Percentiles rank a stretch among this genome's conserved stretches.
phyloP scores from a whole-genome alignment of 163 green algal genomes.

The Chlorella variabilis region DNA sequence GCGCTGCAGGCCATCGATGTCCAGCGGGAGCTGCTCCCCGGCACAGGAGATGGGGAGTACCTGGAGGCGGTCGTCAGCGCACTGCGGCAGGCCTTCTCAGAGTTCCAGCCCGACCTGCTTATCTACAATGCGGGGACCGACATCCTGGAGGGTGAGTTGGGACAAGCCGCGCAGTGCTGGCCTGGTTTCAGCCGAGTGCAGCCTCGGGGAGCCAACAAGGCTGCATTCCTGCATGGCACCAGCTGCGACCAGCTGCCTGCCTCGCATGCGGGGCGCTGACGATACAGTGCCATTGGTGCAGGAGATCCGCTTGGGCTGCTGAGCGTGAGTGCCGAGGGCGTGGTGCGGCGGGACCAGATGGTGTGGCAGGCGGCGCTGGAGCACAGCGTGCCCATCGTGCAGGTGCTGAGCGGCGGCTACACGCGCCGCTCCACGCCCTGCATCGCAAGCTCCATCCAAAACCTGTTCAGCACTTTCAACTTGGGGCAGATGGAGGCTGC shows the following conservation, averaged over 20 bases:
- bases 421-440: constrained; percentile 48
- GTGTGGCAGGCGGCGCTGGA: constrained; percentile 62
- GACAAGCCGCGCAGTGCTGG: too few relatives aligned
- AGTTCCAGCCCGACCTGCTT: constrained; percentile 59
- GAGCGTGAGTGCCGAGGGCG: constrained; percentile 39
- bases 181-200: too few relatives aligned
- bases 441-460: constrained; percentile 55
- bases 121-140: constrained; percentile 84
- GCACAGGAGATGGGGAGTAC: constrained; percentile 36
- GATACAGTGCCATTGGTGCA: too few relatives aligned
- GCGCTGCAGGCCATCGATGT: constrained; percentile 27
- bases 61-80: constrained; percentile 32
- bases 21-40: constrained; percentile 7
- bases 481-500: background rate
- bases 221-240: too few relatives aligned
- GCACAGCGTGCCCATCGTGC: constrained; percentile 63
- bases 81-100: constrained; percentile 28
- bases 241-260: background rate
- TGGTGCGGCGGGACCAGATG: constrained; percentile 68
- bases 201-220: too few relatives aligned
- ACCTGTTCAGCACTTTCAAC: constrained; percentile 49
- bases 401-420: constrained; percentile 81
- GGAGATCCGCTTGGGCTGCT: constrained; percentile 44
- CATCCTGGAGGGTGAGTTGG: constrained; percentile 61
- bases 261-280: too few relatives aligned